Conservation (phyloP, 1,284 basidiomycete species). For the Limonomyces culmigenus region DNA sequence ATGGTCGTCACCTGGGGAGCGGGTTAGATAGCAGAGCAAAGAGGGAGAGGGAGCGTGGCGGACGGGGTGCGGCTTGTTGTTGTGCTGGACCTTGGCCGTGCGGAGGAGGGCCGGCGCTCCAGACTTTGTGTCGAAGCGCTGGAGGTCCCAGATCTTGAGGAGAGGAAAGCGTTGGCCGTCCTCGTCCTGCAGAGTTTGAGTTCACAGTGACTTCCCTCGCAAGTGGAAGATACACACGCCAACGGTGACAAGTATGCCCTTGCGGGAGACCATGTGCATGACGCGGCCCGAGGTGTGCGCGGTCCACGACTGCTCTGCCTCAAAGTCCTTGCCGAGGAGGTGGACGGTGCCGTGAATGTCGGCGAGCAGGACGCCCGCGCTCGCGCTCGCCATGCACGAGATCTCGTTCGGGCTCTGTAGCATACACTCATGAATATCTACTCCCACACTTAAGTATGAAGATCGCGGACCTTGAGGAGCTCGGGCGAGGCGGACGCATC, state of each 20-base stretch:
- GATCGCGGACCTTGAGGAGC: constrained; percentile 60
- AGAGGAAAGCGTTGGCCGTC: constrained; percentile 55
- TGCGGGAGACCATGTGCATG: constrained; percentile 73
- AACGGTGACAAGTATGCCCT: constrained; percentile 66
- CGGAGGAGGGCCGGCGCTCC: constrained; percentile 54
- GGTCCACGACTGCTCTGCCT: constrained; percentile 54
- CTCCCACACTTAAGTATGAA: neutral
- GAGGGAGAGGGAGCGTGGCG: constrained; percentile 10
- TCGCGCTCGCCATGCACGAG: constrained; percentile 44
- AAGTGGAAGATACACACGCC: constrained; percentile 39
- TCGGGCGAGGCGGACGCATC: constrained; percentile 62
- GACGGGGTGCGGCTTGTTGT: constrained; percentile 73
- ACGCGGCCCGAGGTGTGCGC: constrained; percentile 63
- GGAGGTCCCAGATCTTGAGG: constrained; percentile 82
- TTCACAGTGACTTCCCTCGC: neutral
- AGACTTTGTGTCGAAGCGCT: constrained; percentile 57
- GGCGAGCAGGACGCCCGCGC: constrained; percentile 51
- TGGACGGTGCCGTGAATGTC: constrained; percentile 74
- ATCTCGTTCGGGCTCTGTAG: constrained; percentile 51
- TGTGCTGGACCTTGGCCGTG: constrained; percentile 60
- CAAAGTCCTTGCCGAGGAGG: constrained; percentile 61
- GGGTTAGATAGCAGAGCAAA: constrained; percentile 2
- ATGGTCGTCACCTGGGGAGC: constrained; percentile 55
- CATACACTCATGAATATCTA: constrained; percentile 3
- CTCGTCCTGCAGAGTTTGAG: constrained; percentile 47